phyloP scores from a whole-genome alignment of 768 basidiomycete genomes.

The Tricholoma bakamatsutake region DNA sequence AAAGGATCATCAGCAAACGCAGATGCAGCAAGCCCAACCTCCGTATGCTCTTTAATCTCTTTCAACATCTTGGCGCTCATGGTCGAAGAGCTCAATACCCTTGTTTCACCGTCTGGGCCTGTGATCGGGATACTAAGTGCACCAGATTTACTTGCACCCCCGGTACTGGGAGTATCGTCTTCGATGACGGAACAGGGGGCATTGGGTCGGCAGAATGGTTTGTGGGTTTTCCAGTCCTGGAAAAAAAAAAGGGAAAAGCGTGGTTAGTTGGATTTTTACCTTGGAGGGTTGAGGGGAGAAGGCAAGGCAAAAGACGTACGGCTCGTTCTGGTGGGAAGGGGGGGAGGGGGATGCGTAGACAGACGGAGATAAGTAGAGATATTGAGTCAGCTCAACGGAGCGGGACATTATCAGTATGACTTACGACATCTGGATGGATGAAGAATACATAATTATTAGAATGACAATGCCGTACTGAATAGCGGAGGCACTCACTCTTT shows the following conservation, averaged over 20 bases:
- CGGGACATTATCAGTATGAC: neutral
- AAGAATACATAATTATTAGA: neutral
- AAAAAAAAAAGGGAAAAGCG: too few species aligned
- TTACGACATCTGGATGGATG: neutral
- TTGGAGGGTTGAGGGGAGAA: too few species aligned
- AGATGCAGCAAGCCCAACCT: too few species aligned
- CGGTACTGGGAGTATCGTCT: slow-evolving; percentile 9
- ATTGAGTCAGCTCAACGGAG: neutral
- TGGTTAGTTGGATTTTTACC: too few species aligned
- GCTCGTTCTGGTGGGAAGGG: slow-evolving; percentile 6
- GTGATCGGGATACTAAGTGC: slow-evolving; percentile 21
- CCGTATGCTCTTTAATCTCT: slow-evolving; percentile 10
- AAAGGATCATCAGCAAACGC: too few species aligned
- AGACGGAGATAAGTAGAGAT: too few species aligned
- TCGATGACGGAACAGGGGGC: slow-evolving; percentile 26
- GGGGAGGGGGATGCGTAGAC: neutral
- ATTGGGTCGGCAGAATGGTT: slow-evolving; percentile 27
- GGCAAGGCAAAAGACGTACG: neutral
- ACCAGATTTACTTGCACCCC: slow-evolving; percentile 6
- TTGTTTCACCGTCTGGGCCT: slow-evolving; percentile 17
- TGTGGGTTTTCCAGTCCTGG: slow-evolving; percentile 31
- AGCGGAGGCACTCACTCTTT: slow-evolving; percentile 17
- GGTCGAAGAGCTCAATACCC: slow-evolving; percentile 22
- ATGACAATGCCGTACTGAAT: neutral
- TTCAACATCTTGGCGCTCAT: slow-evolving; percentile 23